A percentile compares a stretch with the other conserved stretches of the same genome.
These are phyloP conservation scores for Dryadomyces quercivorus DNA, from an alignment of 2,329 filamentous ascomycete species.

Conservation along the genomic window DNA sequence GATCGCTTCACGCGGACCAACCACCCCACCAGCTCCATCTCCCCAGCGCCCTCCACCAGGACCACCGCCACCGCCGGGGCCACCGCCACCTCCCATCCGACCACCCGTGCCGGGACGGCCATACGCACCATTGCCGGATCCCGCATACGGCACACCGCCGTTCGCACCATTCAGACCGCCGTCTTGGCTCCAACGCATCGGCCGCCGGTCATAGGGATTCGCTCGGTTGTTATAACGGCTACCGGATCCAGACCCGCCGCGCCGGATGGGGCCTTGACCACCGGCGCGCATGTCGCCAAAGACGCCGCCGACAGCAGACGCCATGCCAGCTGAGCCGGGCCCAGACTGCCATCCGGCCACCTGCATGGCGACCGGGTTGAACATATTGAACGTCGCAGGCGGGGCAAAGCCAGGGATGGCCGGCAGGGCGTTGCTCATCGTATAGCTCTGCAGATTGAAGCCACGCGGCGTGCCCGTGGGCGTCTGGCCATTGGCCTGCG, in stretches of 20 bases:
- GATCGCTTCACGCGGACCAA: conserved; percentile 81
- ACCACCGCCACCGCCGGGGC: conserved; percentile 4
- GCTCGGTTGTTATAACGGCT: conserved; percentile 45
- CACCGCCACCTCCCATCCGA: conserved; percentile 33
- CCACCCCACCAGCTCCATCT: conserved; percentile 60
- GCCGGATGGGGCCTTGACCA: conserved; percentile 51
- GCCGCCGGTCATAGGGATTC: conserved; percentile 64
- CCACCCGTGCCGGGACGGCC: conserved; percentile 22
- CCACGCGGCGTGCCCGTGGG: conserved; percentile 78
- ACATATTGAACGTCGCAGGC: conserved; percentile 31
- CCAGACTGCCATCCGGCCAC: conserved; percentile 34
- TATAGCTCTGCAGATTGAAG: conserved; percentile 72
- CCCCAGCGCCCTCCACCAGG: conserved; percentile 44
- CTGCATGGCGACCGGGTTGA: conserved; percentile 33
- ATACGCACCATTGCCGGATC: conserved; percentile 15
- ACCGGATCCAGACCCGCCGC: conserved; percentile 32
- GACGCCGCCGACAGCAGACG: conserved; percentile 44
- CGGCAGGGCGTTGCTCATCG: conserved; percentile 44
- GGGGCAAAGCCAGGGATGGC: conserved; percentile 44
- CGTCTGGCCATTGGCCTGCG: conserved; percentile 61
- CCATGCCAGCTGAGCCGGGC: conserved; percentile 16
- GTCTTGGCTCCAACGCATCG: conserved; percentile 34
- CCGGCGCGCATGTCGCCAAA: conserved; percentile 43
- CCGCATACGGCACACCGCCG: conserved; percentile 29
- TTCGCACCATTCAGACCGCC: conserved; percentile 31